These are phyloP conservation scores for Globisporangium nagaii DNA, from an alignment of 352 stramenopile genomes.

Conservation along the genomic window DNA sequence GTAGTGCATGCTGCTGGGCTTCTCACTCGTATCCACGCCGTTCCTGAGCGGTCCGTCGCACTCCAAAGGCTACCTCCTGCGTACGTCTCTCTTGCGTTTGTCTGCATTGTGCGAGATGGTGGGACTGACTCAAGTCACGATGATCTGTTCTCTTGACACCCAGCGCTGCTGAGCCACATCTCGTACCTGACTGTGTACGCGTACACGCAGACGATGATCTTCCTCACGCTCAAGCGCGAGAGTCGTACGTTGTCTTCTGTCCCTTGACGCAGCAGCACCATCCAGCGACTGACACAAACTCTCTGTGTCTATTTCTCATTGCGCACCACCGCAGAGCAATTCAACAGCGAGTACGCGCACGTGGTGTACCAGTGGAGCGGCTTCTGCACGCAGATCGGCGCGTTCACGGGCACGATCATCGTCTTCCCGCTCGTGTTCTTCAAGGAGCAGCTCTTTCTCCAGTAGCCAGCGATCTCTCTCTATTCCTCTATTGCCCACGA, in stretches of 20 bases:
- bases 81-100: slow-evolving; percentile 21
- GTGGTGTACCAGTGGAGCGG: slow-evolving; percentile 70
- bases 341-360: slow-evolving; percentile 25
- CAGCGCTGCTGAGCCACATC: slow-evolving; percentile 42
- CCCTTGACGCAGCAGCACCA: too few relatives aligned
- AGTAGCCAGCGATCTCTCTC: too few relatives aligned
- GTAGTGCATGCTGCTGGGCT: slow-evolving; percentile 37
- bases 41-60: slow-evolving; percentile 25
- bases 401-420: slow-evolving; percentile 47
- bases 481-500: too few relatives aligned
- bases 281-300: too few relatives aligned
- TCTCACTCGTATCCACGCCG: slow-evolving; percentile 35
- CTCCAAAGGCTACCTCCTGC: slow-evolving; percentile 39
- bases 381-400: slow-evolving; percentile 56
- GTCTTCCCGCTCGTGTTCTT: slow-evolving; percentile 70
- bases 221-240: slow-evolving; percentile 54
- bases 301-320: too few relatives aligned
- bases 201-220: slow-evolving; percentile 77
- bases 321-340: slow-evolving; percentile 14
- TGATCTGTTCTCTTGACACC: too few relatives aligned
- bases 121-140: too few relatives aligned
- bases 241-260: slow-evolving; percentile 18
- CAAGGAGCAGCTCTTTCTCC: slow-evolving; percentile 38
- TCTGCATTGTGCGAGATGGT: too few relatives aligned
- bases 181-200: slow-evolving; percentile 49